A percentile compares a stretch with the other conserved stretches of the same genome.
Evolutionary conservation across 148 eudicot species (phyloP).

Genomic region (Mesembryanthemum crystallinum): DNA sequence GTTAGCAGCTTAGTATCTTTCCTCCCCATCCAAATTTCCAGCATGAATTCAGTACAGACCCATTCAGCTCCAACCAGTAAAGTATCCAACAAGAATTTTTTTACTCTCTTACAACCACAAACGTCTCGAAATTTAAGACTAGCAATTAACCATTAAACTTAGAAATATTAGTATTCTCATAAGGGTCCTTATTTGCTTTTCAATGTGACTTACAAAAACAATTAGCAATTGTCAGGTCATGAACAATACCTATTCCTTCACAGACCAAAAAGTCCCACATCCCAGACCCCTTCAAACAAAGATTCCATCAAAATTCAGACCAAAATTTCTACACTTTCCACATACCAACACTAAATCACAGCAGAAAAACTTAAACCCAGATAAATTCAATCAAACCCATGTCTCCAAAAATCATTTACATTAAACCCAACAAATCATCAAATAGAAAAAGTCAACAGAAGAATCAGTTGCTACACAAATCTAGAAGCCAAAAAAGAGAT

Average conservation of each 20-base stretch:
- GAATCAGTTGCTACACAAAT: background rate
- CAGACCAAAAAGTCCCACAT: background rate
- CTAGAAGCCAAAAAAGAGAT: background rate
- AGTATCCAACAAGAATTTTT: background rate
- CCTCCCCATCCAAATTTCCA: background rate
- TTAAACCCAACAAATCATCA: background rate
- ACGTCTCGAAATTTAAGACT: background rate
- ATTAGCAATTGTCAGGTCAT: background rate
- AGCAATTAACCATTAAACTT: background rate
- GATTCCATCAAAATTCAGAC: background rate
- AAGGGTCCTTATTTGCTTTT: background rate
- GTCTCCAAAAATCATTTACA: background rate
- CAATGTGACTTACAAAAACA: background rate
- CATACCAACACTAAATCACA: background rate
- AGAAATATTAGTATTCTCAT: background rate
- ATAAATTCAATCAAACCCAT: slow-evolving; percentile 13
- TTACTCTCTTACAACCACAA: background rate
- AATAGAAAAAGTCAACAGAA: slow-evolving; percentile 6
- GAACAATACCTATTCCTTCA: background rate
- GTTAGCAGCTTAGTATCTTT: background rate
- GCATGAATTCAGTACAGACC: background rate
- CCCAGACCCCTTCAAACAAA: background rate
- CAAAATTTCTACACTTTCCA: background rate
- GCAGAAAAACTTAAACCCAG: background rate
- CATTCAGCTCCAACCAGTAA: background rate